A percentile compares a stretch with the other conserved stretches of the same genome.
Evolutionary conservation across 441 rosid genomes (phyloP).

Genomic region (Hura crepitans): DNA sequence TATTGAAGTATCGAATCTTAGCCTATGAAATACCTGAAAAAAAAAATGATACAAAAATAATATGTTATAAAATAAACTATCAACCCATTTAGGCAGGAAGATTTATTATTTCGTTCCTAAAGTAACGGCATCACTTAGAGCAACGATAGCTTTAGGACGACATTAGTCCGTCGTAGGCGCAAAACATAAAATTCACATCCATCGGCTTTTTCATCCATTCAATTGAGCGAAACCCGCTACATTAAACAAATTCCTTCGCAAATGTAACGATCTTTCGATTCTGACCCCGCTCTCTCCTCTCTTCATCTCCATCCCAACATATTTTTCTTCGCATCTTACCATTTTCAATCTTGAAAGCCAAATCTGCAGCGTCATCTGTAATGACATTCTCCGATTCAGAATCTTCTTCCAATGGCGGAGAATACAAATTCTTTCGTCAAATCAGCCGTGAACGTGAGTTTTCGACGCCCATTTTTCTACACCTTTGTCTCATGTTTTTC

Average conservation of each 20-base stretch:
- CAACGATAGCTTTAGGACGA: too few relatives aligned
- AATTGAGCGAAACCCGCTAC: slow-evolving; percentile 29
- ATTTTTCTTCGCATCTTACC: not conserved
- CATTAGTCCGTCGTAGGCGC: too few relatives aligned
- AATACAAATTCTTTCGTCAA: slow-evolving; percentile 72
- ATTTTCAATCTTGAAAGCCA: not conserved
- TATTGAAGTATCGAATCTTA: too few relatives aligned
- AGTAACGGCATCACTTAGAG: too few relatives aligned
- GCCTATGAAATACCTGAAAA: too few relatives aligned
- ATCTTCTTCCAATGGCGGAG: slow-evolving; percentile 43
- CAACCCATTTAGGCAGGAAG: too few relatives aligned
- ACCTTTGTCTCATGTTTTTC: not conserved
- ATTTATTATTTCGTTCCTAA: too few relatives aligned
- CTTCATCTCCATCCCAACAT: not conserved
- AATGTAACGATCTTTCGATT: slow-evolving; percentile 30
- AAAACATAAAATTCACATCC: too few relatives aligned
- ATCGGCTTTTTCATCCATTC: not conserved
- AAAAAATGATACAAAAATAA: too few relatives aligned
- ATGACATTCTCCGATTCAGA: slow-evolving; percentile 83
- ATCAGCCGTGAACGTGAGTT: slow-evolving; percentile 70
- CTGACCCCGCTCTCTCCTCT: slow-evolving; percentile 20
- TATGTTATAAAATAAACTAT: too few relatives aligned
- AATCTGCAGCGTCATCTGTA: not conserved
- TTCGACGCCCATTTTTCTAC: not conserved
- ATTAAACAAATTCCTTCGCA: slow-evolving; percentile 22